phyloP scores from a whole-genome alignment of 805 yeast genomes.

The Saturnispora bothae region DNA sequence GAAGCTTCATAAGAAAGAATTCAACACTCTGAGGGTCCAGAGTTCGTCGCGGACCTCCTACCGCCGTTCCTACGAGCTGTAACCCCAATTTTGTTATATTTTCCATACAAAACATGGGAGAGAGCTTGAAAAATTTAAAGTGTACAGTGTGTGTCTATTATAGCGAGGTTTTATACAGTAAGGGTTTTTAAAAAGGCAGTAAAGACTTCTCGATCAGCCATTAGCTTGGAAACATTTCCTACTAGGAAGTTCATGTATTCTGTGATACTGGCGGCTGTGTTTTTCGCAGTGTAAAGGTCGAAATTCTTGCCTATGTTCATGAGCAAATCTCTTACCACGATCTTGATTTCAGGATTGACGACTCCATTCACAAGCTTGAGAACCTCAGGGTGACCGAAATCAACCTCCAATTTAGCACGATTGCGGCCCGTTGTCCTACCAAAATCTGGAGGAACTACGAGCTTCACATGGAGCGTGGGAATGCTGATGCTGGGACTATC shows the following conservation, averaged over 20 bases:
- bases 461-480: conserved; percentile 20
- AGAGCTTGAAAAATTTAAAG: neutral
- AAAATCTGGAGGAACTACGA: conserved; percentile 26
- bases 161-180: conserved; percentile 10
- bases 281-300: conserved; percentile 13
- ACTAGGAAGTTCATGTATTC: conserved; percentile 26
- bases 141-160: neutral
- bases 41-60: neutral
- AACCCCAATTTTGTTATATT: conserved; percentile 23
- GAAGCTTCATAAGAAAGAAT: conserved; percentile 30
- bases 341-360: conserved; percentile 20
- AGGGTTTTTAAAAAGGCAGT: conserved; percentile 9
- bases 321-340: conserved; percentile 25
- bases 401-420: conserved; percentile 23
- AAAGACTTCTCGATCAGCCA: conserved; percentile 22
- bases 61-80: conserved; percentile 24
- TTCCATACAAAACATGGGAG: conserved; percentile 2
- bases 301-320: conserved; percentile 24
- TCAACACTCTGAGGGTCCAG: conserved; percentile 27
- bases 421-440: conserved; percentile 13
- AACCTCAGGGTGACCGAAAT: conserved; percentile 23
- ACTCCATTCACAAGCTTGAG: conserved; percentile 21
- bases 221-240: conserved; percentile 25
- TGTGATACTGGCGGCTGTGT: conserved; percentile 19
- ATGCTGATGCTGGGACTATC: conserved; percentile 19